phyloP scores from a whole-genome alignment of 176 grass and related monocot genomes.

The Oryza rufipogon region DNA sequence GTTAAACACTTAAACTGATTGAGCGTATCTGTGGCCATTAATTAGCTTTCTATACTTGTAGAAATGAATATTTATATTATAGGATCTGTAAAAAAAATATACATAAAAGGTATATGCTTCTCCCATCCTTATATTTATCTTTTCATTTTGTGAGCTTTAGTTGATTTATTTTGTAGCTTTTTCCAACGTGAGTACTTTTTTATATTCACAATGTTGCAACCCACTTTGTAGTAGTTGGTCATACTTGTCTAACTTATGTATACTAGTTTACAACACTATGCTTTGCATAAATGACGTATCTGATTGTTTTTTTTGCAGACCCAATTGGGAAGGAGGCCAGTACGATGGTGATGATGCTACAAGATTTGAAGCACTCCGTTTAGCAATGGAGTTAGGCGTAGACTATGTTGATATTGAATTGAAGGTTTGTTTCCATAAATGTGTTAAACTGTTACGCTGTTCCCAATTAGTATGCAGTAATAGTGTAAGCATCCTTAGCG shows the following conservation, averaged over 20 bases:
- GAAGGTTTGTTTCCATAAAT: conserved; percentile 68
- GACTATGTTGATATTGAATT: conserved; percentile 99
- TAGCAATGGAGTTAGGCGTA: conserved; percentile 92
- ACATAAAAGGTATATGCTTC: not conserved
- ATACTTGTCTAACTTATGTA: conserved; percentile 25
- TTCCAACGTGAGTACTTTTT: not conserved
- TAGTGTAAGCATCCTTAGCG: not conserved
- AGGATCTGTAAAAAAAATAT: not conserved
- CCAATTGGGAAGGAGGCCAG: conserved; percentile 95
- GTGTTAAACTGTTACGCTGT: conserved; percentile 26
- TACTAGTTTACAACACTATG: not conserved
- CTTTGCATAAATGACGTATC: conserved; percentile 16
- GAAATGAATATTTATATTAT: not conserved
- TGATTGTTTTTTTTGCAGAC: conserved; percentile 57
- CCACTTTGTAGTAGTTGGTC: conserved; percentile 8
- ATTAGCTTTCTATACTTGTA: not conserved
- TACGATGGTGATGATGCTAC: conserved; percentile 84
- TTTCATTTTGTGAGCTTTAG: conserved; percentile 8
- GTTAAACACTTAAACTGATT: not conserved
- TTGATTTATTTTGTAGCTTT: not conserved
- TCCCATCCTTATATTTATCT: conserved; percentile 10
- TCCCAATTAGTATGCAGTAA: not conserved
- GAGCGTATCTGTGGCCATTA: not conserved
- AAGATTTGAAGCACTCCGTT: conserved; percentile 66
- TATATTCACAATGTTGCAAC: not conserved